Conservation (phyloP, 441 rosid species). For the Gossypium schwendimanii region DNA sequence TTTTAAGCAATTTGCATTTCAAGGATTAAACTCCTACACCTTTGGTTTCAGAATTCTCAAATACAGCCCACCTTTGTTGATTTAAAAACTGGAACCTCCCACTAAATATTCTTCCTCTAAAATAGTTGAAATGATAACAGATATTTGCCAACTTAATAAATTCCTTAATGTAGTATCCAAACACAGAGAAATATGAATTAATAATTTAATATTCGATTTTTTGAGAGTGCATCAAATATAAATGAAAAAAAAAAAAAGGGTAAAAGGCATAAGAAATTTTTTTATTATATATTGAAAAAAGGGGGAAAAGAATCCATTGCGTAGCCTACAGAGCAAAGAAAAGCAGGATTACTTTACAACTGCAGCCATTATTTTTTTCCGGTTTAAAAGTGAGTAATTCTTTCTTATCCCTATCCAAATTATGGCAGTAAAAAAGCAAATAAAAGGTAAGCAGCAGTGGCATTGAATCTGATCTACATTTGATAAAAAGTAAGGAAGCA, state of each 20-base stretch:
- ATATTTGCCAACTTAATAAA: no score
- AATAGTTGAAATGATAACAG: no score
- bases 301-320: neutral
- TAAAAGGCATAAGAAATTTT: neutral
- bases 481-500: neutral
- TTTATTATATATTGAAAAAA: no score
- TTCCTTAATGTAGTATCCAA: no score
- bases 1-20: neutral
- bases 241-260: neutral
- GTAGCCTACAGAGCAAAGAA: no score
- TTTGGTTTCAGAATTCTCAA: no score
- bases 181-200: no score
- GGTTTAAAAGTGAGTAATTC: neutral
- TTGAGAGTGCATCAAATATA: no score
- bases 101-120: no score
- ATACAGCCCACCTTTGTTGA: no score
- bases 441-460: neutral
- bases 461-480: neutral
- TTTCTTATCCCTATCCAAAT: constrained; percentile 11
- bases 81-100: no score
- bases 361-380: neutral
- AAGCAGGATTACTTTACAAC: constrained; percentile 9
- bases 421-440: constrained; percentile 4
- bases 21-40: neutral
- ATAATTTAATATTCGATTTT: no score